phyloP scores from a whole-genome alignment of 78 protist genomes.

The Tieghemostelium lacteum region DNA sequence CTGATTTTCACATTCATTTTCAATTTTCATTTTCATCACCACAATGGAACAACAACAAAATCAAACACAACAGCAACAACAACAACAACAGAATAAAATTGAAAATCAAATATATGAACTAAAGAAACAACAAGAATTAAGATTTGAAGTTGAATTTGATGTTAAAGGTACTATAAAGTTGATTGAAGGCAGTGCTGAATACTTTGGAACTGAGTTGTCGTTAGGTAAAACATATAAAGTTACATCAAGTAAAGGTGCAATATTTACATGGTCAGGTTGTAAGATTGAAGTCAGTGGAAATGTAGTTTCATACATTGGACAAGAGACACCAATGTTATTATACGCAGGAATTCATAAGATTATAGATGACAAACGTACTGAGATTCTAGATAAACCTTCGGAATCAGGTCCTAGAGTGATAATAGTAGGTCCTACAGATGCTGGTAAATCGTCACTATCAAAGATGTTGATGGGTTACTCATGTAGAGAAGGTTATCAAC shows the following conservation, averaged over 20 bases:
- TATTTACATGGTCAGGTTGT: conserved; percentile 85
- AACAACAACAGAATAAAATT: too few relatives aligned
- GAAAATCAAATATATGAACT: neutral
- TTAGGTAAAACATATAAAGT: conserved; percentile 40
- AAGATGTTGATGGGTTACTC: conserved; percentile 78
- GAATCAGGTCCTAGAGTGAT: conserved; percentile 71
- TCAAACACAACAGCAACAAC: too few relatives aligned
- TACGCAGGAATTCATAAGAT: conserved; percentile 52
- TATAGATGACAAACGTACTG: conserved; percentile 60
- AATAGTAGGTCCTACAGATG: conserved; percentile 86
- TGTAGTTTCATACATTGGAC: conserved; percentile 17
- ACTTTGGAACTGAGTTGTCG: conserved; percentile 85
- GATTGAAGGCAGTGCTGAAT: conserved; percentile 83
- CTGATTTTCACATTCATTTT: too few relatives aligned
- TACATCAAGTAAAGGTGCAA: conserved; percentile 38
- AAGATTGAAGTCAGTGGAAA: conserved; percentile 14
- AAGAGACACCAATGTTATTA: conserved; percentile 85
- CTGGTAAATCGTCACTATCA: conserved; percentile 86
- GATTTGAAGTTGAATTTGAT: conserved; percentile 76
- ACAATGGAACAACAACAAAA: too few relatives aligned
- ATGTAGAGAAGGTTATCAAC: conserved; percentile 45
- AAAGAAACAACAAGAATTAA: conserved; percentile 50
- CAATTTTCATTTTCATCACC: too few relatives aligned
- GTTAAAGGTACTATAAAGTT: conserved; percentile 24
- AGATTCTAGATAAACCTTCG: neutral